phyloP scores from a whole-genome alignment of 495 filamentous ascomycete genomes.

The Hypoxylon crocopeplum region DNA sequence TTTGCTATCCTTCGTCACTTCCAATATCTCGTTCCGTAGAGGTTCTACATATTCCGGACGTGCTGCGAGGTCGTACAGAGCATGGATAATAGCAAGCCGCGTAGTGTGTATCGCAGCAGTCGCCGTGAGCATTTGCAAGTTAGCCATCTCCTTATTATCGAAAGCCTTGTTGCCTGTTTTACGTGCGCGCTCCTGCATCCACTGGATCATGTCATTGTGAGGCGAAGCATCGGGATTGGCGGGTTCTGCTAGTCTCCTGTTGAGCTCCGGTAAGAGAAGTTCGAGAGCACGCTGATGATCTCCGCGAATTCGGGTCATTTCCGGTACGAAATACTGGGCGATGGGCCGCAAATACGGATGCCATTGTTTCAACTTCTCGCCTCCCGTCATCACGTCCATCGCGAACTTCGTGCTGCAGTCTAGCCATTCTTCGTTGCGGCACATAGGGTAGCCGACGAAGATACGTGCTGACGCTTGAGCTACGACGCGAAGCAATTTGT shows the following conservation, averaged over 20 bases:
- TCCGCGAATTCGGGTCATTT: slow-evolving; percentile 38
- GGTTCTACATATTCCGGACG: slow-evolving; percentile 54
- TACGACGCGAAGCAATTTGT: slow-evolving; percentile 49
- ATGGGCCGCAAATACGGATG: slow-evolving; percentile 38
- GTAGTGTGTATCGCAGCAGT: slow-evolving; percentile 47
- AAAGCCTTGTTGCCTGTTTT: slow-evolving; percentile 35
- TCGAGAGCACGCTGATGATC: slow-evolving; percentile 38
- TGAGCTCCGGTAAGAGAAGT: slow-evolving; percentile 33
- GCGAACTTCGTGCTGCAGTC: slow-evolving; percentile 60
- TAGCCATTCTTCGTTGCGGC: slow-evolving; percentile 62
- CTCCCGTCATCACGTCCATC: slow-evolving; percentile 46
- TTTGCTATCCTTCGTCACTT: slow-evolving; percentile 44
- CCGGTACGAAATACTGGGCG: slow-evolving; percentile 42
- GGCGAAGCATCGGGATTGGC: neutral
- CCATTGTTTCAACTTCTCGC: slow-evolving; percentile 40
- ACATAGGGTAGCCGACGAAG: slow-evolving; percentile 59
- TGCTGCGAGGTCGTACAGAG: slow-evolving; percentile 55
- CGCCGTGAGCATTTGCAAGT: slow-evolving; percentile 39
- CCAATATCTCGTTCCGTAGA: slow-evolving; percentile 55
- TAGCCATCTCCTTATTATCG: slow-evolving; percentile 35
- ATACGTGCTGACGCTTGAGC: slow-evolving; percentile 59
- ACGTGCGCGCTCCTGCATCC: slow-evolving; percentile 38
- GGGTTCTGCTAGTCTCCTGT: slow-evolving; percentile 22
- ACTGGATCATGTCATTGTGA: slow-evolving; percentile 38
- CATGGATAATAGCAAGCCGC: slow-evolving; percentile 36